A percentile compares a stretch with the other conserved stretches of the same genome.
Evolutionary conservation across 495 filamentous ascomycete species (phyloP).

Genomic region (Cairneyella variabilis): DNA sequence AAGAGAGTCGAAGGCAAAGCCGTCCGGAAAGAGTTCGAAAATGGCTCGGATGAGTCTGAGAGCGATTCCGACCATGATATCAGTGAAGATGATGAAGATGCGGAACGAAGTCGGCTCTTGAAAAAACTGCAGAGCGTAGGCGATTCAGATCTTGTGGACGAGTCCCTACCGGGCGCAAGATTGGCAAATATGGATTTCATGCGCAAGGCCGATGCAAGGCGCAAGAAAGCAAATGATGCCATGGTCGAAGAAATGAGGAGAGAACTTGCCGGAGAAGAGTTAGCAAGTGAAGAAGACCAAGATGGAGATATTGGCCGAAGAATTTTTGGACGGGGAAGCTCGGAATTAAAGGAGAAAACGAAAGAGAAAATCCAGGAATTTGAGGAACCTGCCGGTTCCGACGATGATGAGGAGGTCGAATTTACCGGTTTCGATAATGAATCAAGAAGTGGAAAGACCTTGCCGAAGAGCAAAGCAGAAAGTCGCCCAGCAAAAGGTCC

Average conservation of each 20-base stretch:
- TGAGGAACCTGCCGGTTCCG: constrained; percentile 45
- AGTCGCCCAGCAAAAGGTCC: neutral
- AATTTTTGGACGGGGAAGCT: constrained; percentile 52
- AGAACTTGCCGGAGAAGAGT: constrained; percentile 60
- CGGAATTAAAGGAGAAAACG: constrained; percentile 17
- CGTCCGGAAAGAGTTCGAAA: constrained; percentile 44
- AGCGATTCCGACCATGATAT: constrained; percentile 46
- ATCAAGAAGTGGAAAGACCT: neutral
- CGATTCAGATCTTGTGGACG: constrained; percentile 38
- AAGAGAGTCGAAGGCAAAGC: constrained; percentile 79
- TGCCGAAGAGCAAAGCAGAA: constrained; percentile 3
- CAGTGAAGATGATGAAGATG: constrained; percentile 45
- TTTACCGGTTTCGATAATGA: constrained; percentile 19
- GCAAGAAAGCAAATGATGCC: constrained; percentile 76
- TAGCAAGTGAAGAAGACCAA: constrained; percentile 51
- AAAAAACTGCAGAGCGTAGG: constrained; percentile 48
- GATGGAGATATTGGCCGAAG: constrained; percentile 57
- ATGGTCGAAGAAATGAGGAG: constrained; percentile 69
- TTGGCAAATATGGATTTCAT: constrained; percentile 85
- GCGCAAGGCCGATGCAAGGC: constrained; percentile 76
- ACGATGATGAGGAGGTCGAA: constrained; percentile 20
- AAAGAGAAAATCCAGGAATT: constrained; percentile 43
- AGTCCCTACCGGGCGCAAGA: constrained; percentile 37
- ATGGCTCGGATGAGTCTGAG: constrained; percentile 52
- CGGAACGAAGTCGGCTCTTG: constrained; percentile 53